Evolutionary conservation across 164 flowering plant genomes (phyloP).

Genomic region (Kingdonia uniflora): DNA sequence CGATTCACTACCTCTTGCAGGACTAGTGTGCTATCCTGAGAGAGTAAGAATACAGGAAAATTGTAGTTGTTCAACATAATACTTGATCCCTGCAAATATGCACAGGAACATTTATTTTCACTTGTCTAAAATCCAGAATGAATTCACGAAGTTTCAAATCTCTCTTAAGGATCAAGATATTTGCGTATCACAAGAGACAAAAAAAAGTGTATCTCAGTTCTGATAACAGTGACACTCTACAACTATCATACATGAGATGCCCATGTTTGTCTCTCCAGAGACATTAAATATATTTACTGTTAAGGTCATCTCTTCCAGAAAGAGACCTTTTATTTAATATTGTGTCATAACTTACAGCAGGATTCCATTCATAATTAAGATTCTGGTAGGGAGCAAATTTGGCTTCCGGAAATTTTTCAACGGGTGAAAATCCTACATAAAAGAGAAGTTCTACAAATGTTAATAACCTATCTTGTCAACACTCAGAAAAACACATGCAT

Average conservation of each 20-base stretch:
- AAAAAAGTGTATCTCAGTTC: too few species aligned
- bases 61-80: conserved; percentile 66
- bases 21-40: conserved; percentile 35
- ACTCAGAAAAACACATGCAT: conserved; percentile 1
- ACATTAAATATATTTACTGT: not conserved
- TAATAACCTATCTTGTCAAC: not conserved
- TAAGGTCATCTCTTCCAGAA: not conserved
- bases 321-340: not conserved
- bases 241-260: too few species aligned
- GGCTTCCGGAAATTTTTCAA: conserved; percentile 69
- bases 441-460: not conserved
- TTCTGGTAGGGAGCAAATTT: conserved; percentile 68
- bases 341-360: conserved; percentile 47
- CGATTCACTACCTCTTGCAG: conserved; percentile 54
- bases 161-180: too few species aligned
- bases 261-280: too few species aligned
- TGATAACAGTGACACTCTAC: too few species aligned
- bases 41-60: conserved; percentile 81
- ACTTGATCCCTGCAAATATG: conserved; percentile 70
- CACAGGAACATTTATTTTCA: not conserved
- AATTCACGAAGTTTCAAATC: too few species aligned
- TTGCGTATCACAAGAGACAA: too few species aligned
- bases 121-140: not conserved
- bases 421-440: conserved; percentile 78
- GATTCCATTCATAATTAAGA: conserved; percentile 73